phyloP scores from a whole-genome alignment of 495 filamentous ascomycete species.

The Xylaria intraflava region DNA sequence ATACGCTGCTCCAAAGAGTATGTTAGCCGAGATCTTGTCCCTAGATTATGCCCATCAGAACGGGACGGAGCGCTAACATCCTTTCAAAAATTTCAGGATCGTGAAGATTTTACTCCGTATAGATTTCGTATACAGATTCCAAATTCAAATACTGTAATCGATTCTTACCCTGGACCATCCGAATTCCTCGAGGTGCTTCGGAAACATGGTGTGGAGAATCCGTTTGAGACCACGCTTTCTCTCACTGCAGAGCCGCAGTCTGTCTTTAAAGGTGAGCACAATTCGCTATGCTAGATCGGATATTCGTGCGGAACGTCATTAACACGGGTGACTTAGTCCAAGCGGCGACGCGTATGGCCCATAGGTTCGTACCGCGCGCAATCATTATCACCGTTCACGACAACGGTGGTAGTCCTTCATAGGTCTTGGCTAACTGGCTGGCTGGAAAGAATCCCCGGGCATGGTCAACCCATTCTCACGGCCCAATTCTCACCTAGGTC shows the following conservation, averaged over 20 bases:
- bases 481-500: slow-evolving; percentile 80
- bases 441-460: slow-evolving; percentile 58
- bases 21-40: slow-evolving; percentile 24
- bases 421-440: not conserved
- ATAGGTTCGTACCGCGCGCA: slow-evolving; percentile 35
- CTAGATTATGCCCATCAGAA: not conserved
- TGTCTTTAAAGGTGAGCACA: slow-evolving; percentile 57
- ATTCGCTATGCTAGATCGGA: not conserved
- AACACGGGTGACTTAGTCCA: slow-evolving; percentile 50
- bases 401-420: not conserved
- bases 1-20: slow-evolving; percentile 78
- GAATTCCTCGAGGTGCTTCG: slow-evolving; percentile 41
- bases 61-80: slow-evolving; percentile 5
- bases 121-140: slow-evolving; percentile 68
- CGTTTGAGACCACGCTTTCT: slow-evolving; percentile 52
- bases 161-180: slow-evolving; percentile 58
- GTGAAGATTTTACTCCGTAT: slow-evolving; percentile 80
- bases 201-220: slow-evolving; percentile 43
- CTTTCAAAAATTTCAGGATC: slow-evolving; percentile 36
- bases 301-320: not conserved
- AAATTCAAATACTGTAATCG: slow-evolving; percentile 55
- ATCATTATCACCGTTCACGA: not conserved
- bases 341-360: slow-evolving; percentile 82
- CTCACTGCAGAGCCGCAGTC: slow-evolving; percentile 86
- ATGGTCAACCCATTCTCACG: slow-evolving; percentile 86